phyloP scores from a whole-genome alignment of 805 yeast species.

The Komagataella pseudopastoris region DNA sequence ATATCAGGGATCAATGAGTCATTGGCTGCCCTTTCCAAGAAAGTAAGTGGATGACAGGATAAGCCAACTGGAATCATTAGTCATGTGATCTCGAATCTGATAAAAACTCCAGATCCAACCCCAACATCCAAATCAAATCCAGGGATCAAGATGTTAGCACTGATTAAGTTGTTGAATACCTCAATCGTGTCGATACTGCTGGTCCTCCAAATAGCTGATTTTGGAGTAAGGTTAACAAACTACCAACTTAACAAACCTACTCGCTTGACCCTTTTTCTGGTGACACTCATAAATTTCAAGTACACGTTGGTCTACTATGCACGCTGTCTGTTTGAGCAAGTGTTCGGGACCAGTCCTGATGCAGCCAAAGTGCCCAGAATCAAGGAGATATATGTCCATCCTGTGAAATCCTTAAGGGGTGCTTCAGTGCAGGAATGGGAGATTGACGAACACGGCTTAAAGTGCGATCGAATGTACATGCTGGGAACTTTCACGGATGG shows the following conservation, averaged over 20 bases:
- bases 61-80: background rate
- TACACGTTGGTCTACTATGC: background rate
- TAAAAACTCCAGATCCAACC: background rate
- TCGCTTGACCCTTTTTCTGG: background rate
- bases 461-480: slow-evolving; percentile 16
- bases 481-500: slow-evolving; percentile 7
- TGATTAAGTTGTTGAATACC: background rate
- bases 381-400: slow-evolving; percentile 9
- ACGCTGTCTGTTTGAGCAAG: background rate
- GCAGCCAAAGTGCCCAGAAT: background rate
- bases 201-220: background rate
- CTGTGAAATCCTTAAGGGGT: slow-evolving; percentile 13
- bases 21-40: background rate
- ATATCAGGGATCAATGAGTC: background rate
- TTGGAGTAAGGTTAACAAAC: background rate
- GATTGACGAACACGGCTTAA: slow-evolving; percentile 11
- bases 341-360: background rate
- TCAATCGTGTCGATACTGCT: background rate
- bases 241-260: background rate
- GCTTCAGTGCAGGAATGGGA: slow-evolving; percentile 9
- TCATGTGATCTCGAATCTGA: background rate
- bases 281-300: background rate
- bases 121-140: background rate
- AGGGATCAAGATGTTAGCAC: background rate
- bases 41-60: background rate